Evolutionary conservation across 2,329 filamentous ascomycete genomes (phyloP), one percentile per base, ranked within the genome.

Genomic region (Westerdykella aurantiaca): DNA sequence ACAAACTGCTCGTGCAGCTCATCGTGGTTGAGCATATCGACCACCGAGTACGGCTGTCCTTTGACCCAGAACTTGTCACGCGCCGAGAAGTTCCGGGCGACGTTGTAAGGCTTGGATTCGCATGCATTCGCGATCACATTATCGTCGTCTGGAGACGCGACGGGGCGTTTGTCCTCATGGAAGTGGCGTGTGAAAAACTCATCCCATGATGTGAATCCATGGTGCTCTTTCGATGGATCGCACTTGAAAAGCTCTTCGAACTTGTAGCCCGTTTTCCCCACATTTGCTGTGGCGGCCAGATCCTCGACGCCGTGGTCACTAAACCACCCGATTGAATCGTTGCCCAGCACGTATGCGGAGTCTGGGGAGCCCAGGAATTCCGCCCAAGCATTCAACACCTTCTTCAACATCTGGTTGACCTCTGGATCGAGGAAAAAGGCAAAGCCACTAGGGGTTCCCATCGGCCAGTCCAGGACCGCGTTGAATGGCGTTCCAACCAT

Each of bases 61-160:
- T 87, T 88, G 56, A 81, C 72, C 76, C 81, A 86, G 71, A 87
- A 87, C 6, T 64, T 63, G 54, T 84, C 81, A 16, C 77, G 76
- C 1, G 77, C 68, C 41, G 76, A 71, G 40, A 80, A 76, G 37
- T 76, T 53, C 22, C 62, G 66, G 6, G 67, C 69, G 1, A 82
- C 57, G 39, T 76, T 72, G 64, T 75, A 85, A 0, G 77, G 73
- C 34, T 73, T 75, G 11, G 78, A 81, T 58, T 87, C 83, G 64
- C 83, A 86, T 0, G 78, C 74, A 58, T 84, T 86, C 39, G 70
- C 75, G 43, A 87, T 76, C 17, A 80, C 67, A 25, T 57, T 64
- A 45, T 72, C 66, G 45, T 86, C 74, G 0, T 79, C 71, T 0
- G 79, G 77, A 0, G 63, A 69, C 0, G 76, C 78, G 1, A 86